Evolutionary conservation across 192 early-diverging fungal genomes (phyloP), one percentile per base, ranked within the genome.

Genomic region (Backusella morwellensis): DNA sequence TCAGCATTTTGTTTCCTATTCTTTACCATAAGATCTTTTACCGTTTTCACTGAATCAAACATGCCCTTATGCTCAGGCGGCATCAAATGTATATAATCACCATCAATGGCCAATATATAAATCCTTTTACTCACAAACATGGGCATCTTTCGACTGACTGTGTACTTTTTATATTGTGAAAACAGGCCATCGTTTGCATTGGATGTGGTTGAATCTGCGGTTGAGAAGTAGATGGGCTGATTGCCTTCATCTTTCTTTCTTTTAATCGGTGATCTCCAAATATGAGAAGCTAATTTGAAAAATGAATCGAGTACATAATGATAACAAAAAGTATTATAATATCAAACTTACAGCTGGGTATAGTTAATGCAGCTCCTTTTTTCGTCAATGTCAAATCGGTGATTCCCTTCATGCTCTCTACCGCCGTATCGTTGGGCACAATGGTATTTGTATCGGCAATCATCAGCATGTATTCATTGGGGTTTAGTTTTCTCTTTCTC

Each of bases 71-170:
- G 88, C 66, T 96, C 96, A 3, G 93, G 85, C 1, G 94, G 92
- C 90, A 95, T 94, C 44, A 99, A 85, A 71, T 96, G 92, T 34
- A 99, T 91, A 66, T 96, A 93, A 56, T 97, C 96, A 11, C 96
- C 97, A 82, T 98, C 96, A 75, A 99, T 95, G 0, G 95, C 96
- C n/a, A 99, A 86, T 29, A 91, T 82, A 38, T 95, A 91, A 68
- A 96, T 95, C 59, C 93, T 91, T 52, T 87, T 86, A n/a, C 96
- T 93, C 8, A 92, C 87, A 85, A 93, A 93, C 88, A 97, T 93
- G 73, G 96, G 90, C 38, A 90, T 90, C 63, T 95, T 94, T 44
- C 95, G 93, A 71, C 90, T 86, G 17, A 99, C 92, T 0, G 83
- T 89, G 77, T 96, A 99, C 80, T 96, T 94, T 76, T 84, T 84